phyloP scores from a whole-genome alignment of 495 filamentous ascomycete species.

The Podospora pseudoanserina region DNA sequence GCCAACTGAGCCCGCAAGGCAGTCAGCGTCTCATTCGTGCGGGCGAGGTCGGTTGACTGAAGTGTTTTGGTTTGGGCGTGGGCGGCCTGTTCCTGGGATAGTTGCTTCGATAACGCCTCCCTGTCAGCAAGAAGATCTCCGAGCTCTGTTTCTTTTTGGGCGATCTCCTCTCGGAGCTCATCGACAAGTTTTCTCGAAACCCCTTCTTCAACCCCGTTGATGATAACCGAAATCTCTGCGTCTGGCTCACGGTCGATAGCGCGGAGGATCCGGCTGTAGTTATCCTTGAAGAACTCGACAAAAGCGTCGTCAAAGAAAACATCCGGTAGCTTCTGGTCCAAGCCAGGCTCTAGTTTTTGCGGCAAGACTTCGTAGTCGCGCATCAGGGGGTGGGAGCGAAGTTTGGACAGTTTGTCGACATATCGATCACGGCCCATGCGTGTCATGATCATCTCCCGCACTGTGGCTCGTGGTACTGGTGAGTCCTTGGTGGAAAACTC shows the following conservation, averaged over 20 bases:
- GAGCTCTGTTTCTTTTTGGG: constrained; percentile 65
- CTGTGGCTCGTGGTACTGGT: constrained; percentile 74
- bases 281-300: constrained; percentile 92
- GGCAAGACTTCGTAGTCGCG: constrained; percentile 88
- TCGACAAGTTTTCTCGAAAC: constrained; percentile 83
- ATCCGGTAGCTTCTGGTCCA: constrained; percentile 64
- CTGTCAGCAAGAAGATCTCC: constrained; percentile 65
- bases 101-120: constrained; percentile 61
- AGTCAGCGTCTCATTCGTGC: constrained; percentile 64
- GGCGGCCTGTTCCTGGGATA: constrained; percentile 75
- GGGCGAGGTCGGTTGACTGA: constrained; percentile 57
- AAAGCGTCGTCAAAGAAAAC: constrained; percentile 84
- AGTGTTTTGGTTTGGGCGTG: constrained; percentile 69
- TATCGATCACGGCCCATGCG: constrained; percentile 85
- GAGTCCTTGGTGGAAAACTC: constrained; percentile 98
- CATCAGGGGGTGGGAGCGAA: constrained; percentile 77
- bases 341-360: constrained; percentile 56
- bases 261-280: constrained; percentile 79
- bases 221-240: constrained; percentile 72
- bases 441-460: constrained; percentile 75
- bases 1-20: constrained; percentile 66
- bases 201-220: constrained; percentile 76
- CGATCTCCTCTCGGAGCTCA: constrained; percentile 70
- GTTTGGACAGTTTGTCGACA: constrained; percentile 73
- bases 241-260: constrained; percentile 91